A percentile compares a stretch with the other conserved stretches of the same genome.
These are phyloP conservation scores for Citrus reticulata DNA, from an alignment of 345 rosid species.

Conservation along the genomic window DNA sequence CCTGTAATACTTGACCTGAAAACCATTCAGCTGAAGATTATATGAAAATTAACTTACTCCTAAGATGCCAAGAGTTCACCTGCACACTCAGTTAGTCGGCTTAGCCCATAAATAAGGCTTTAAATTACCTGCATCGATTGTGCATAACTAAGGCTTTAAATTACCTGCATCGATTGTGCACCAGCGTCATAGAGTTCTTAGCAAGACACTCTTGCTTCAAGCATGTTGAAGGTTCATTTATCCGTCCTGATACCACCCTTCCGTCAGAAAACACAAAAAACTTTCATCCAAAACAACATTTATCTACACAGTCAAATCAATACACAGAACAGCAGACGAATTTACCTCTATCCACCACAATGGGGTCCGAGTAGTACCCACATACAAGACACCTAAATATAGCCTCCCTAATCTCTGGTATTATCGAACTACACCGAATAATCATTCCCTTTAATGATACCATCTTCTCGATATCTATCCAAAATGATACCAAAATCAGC, in stretches of 20 bases:
- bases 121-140: conserved; percentile 82
- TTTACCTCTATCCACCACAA: conserved; percentile 94
- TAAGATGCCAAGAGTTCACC: background rate
- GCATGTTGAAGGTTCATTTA: conserved; percentile 76
- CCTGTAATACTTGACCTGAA: background rate
- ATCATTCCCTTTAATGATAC: conserved; percentile 92
- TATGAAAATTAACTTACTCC: background rate
- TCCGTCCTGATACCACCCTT: conserved; percentile 48
- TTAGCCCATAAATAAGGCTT: background rate
- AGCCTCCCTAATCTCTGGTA: conserved; percentile 97
- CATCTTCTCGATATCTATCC: conserved; percentile 93
- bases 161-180: conserved; percentile 58
- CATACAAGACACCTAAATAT: conserved; percentile 88
- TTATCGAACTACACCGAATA: conserved; percentile 86
- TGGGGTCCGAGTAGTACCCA: conserved; percentile 77
- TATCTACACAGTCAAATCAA: background rate
- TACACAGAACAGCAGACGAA: conserved; percentile 6
- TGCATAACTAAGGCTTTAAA: conserved; percentile 28
- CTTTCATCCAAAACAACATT: background rate
- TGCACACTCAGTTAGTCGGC: background rate
- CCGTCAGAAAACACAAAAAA: background rate
- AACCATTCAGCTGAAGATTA: background rate
- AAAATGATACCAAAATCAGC: conserved; percentile 18
- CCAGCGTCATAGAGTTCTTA: conserved; percentile 81
- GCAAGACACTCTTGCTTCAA: conserved; percentile 81